Base-by-base conservation (phyloP, 371 early-diverging fungal species). In the Mucor circinelloides region DNA sequence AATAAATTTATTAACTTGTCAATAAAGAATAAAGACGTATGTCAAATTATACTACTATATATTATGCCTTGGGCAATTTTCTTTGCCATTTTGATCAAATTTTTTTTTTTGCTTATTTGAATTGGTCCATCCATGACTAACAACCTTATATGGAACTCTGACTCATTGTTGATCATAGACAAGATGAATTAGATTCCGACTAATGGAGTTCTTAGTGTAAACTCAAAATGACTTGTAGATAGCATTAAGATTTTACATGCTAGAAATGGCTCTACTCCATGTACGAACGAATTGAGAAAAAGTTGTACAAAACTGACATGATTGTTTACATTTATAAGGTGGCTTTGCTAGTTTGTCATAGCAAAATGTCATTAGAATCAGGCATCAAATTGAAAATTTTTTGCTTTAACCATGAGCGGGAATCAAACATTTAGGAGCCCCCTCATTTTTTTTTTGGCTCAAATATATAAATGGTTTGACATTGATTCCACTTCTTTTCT, bases 81-180 rank as follows among this genome's bases (percentile, higher is more conserved):
- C 10, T 61, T 73, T 76, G n/a, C n/a, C n/a, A n/a, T n/a, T n/a
- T n/a, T n/a, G n/a, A n/a, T n/a, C n/a, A n/a, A n/a, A n/a, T n/a
- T n/a, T n/a, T n/a, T n/a, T n/a, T n/a, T n/a, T n/a, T n/a, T n/a
- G n/a, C n/a, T n/a, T n/a, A n/a, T n/a, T n/a, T n/a, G n/a, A n/a
- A n/a, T n/a, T n/a, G n/a, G n/a, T n/a, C 8, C 23, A 3, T 58
- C 13, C 21, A 58, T 48, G 27, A n/a, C 48, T 23, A 32, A 58
- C 48, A 30, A 46, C 55, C 30, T 15, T 42, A 58, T 64, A 27
- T 40, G 69, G 59, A 69, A 64, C 46, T 64, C 69, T 69, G 69
- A 69, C 69, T 69, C 69, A 69, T 69, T 48, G 67, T 67, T 67
- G n/a, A 61, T 62, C 62, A 61, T 60, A 67, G 3, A 46, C 6